Percentiles rank a stretch among this genome's conserved stretches.
Conservation (phyloP, 371 early-diverging fungal genomes). For the Apophysomyces variabilis region DNA sequence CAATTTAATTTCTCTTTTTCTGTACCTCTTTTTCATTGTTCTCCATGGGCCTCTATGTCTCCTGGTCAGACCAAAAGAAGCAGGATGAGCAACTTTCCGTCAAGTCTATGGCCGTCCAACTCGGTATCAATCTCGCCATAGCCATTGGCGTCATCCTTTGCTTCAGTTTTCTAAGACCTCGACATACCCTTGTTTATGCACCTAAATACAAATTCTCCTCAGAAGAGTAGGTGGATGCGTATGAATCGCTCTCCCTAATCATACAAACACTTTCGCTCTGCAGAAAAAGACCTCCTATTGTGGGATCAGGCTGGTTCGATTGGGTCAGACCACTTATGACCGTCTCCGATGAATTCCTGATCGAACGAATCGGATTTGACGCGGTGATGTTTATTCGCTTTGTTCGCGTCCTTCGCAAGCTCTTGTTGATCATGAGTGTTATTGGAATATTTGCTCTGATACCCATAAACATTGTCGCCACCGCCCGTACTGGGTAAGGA, state of each 20-base stretch:
- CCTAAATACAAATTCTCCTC: slow-evolving; percentile 45
- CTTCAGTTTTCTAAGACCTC: slow-evolving; percentile 44
- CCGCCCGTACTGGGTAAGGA: slow-evolving; percentile 37
- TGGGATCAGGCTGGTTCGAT: slow-evolving; percentile 56
- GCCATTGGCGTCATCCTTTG: slow-evolving; percentile 48
- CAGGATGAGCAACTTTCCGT: slow-evolving; percentile 30
- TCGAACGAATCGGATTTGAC: slow-evolving; percentile 73
- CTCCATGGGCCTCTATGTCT: slow-evolving; percentile 25
- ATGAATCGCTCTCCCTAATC: background rate
- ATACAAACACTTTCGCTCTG: background rate
- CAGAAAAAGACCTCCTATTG: slow-evolving; percentile 63
- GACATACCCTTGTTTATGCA: slow-evolving; percentile 50
- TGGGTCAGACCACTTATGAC: slow-evolving; percentile 67
- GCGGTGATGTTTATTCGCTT: slow-evolving; percentile 78
- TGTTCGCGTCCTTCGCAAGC: slow-evolving; percentile 54
- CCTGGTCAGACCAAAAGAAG: slow-evolving; percentile 28
- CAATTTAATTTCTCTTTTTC: background rate
- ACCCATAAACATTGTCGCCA: slow-evolving; percentile 62
- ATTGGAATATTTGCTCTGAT: slow-evolving; percentile 62
- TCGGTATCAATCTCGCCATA: slow-evolving; percentile 51
- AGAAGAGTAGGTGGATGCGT: slow-evolving; percentile 32
- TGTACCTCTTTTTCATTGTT: background rate
- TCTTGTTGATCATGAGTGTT: slow-evolving; percentile 58
- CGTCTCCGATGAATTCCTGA: slow-evolving; percentile 58
- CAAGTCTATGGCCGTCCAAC: slow-evolving; percentile 47